Evolutionary conservation across 257 asterid species (phyloP).

Genomic region (Avicennia marina): DNA sequence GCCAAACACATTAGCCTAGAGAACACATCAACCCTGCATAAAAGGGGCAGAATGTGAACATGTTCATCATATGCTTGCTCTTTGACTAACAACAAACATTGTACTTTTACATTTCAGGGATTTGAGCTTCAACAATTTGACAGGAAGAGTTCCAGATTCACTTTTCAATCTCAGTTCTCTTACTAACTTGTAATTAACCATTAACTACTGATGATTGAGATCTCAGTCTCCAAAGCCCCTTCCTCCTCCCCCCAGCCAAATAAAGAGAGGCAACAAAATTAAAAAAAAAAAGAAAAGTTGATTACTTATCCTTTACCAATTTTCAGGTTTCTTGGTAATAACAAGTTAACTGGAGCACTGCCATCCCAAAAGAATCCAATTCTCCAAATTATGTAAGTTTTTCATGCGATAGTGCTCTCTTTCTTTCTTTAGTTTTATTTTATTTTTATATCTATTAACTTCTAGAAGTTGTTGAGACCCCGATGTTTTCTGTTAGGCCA

Average conservation of each 20-base stretch:
- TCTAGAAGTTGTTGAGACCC: too few relatives aligned
- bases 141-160: slow-evolving; percentile 47
- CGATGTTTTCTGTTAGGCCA: too few relatives aligned
- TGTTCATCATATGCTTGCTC: not conserved
- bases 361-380: slow-evolving; percentile 39
- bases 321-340: slow-evolving; percentile 82
- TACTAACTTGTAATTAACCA: slow-evolving; percentile 43
- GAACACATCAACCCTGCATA: not conserved
- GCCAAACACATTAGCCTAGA: not conserved
- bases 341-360: slow-evolving; percentile 53
- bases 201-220: slow-evolving; percentile 4
- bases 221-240: not conserved
- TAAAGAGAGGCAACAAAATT: not conserved
- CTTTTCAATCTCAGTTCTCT: slow-evolving; percentile 53
- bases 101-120: slow-evolving; percentile 51
- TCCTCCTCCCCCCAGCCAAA: not conserved
- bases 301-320: not conserved
- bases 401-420: not conserved
- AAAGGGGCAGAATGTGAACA: not conserved
- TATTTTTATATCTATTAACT: too few relatives aligned
- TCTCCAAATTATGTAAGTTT: slow-evolving; percentile 55
- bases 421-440: not conserved
- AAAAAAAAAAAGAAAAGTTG: not conserved
- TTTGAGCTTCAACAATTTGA: slow-evolving; percentile 82
- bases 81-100: not conserved